These are phyloP conservation scores for Graphilbum ipis-grandicollis DNA, from an alignment of 2,329 filamentous ascomycete species.

Conservation along the genomic window DNA sequence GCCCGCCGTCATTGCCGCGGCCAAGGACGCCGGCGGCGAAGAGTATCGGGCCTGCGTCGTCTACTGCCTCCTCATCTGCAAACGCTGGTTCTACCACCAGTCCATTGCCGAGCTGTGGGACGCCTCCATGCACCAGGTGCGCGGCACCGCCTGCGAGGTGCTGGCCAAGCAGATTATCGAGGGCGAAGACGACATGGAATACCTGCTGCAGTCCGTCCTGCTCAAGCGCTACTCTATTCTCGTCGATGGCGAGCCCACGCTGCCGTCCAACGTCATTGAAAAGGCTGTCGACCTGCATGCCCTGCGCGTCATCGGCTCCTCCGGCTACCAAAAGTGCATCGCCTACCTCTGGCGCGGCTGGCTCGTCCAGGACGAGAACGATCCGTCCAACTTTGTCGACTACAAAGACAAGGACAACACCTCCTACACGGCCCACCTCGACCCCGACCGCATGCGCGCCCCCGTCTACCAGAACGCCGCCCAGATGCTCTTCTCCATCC, in stretches of 20 bases:
- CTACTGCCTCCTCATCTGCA: constrained; percentile 59
- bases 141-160: constrained; percentile 73
- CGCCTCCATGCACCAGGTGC: constrained; percentile 61
- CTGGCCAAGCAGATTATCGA: constrained; percentile 87
- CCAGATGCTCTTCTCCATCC: constrained; percentile 67
- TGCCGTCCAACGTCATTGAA: constrained; percentile 77
- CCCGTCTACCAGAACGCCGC: constrained; percentile 85
- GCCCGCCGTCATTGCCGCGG: constrained; percentile 57
- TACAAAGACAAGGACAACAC: constrained; percentile 71
- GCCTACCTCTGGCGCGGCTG: constrained; percentile 86
- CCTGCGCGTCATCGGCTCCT: constrained; percentile 71
- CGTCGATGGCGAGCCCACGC: constrained; percentile 50
- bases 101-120: constrained; percentile 78
- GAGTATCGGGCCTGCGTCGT: constrained; percentile 68
- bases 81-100: constrained; percentile 63
- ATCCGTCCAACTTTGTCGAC: constrained; percentile 75
- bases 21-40: constrained; percentile 61
- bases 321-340: constrained; percentile 92
- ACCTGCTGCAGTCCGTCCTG: constrained; percentile 64
- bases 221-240: constrained; percentile 80
- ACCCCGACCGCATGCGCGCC: constrained; percentile 86
- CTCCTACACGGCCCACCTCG: constrained; percentile 64
- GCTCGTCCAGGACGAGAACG: constrained; percentile 89
- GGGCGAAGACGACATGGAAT: constrained; percentile 58
- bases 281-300: constrained; percentile 88